A percentile compares a stretch with the other conserved stretches of the same genome.
phyloP scores from a whole-genome alignment of 345 rosid species.

The Litchi chinensis region DNA sequence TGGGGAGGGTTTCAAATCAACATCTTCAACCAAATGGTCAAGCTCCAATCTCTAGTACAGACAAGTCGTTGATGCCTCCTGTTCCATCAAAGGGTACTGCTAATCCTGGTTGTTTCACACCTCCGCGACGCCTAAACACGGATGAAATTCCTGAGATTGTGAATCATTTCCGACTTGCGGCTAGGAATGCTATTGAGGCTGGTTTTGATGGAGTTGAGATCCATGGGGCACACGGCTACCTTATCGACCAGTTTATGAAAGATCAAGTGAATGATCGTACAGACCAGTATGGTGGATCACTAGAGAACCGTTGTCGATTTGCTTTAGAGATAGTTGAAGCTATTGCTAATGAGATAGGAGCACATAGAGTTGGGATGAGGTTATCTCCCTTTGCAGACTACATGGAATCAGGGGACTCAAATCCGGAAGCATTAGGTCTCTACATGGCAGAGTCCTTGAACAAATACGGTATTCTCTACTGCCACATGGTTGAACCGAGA shows the following conservation, averaged over 20 bases:
- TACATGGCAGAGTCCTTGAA: constrained; percentile 63
- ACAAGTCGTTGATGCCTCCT: too few relatives aligned
- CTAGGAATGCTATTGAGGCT: too few relatives aligned
- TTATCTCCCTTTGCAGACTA: constrained; percentile 60
- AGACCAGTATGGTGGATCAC: constrained; percentile 66
- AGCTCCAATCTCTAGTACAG: too few relatives aligned
- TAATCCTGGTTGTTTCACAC: too few relatives aligned
- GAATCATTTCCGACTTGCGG: too few relatives aligned
- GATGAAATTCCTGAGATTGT: too few relatives aligned
- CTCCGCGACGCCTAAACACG: too few relatives aligned
- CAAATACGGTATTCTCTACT: constrained; percentile 51
- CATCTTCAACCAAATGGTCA: too few relatives aligned
- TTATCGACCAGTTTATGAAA: constrained; percentile 71
- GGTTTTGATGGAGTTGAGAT: constrained; percentile 81
- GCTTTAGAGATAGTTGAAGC: constrained; percentile 65
- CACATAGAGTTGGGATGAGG: constrained; percentile 61
- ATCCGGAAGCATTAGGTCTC: constrained; percentile 65
- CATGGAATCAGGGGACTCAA: constrained; percentile 42
- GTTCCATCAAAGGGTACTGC: too few relatives aligned
- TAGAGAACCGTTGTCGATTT: constrained; percentile 64
- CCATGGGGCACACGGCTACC: constrained; percentile 72
- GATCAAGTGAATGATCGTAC: constrained; percentile 71
- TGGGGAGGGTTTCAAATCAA: constrained; percentile 61
- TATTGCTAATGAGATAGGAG: constrained; percentile 56
- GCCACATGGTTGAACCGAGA: constrained; percentile 74